Evolutionary conservation across 768 basidiomycete genomes (phyloP), one percentile per base, ranked within the genome.

Genomic region (Tulasnella sp.): DNA sequence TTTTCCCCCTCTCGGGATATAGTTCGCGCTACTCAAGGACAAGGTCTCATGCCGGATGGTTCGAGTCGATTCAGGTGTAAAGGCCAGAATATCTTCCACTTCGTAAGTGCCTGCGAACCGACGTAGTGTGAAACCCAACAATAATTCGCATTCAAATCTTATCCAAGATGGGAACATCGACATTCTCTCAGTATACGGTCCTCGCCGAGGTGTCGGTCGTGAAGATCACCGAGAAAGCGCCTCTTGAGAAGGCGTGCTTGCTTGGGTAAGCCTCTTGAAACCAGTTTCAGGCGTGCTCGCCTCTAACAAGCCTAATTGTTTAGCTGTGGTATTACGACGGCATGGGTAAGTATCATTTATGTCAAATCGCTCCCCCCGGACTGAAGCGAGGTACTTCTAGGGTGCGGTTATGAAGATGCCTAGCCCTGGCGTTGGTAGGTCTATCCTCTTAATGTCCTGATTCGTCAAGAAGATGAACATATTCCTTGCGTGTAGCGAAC

Each of bases 171-270:
- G 98, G 98, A 64, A 96, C 94, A 40, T 99, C 97, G 44, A 97
- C 98, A 2, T 99, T 99, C 89, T 98, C 97, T n/a, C 97, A 99
- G 86, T 99, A 99, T 89, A 98, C 98, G 11, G 98, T 99, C 81
- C 96, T 99, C 2, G 94, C 96, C 72, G 96, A 99, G 83, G 96
- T 96, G 72, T 99, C 97, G 28, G 94, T 99, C 37, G 98, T 99
- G 77, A 92, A 95, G 22, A 92, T 99, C 81, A 92, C 93, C 87
- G 89, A 91, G 81, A 88, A 90, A 81, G 98, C 98, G 1, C 96
- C 96, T 12, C 90, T 99, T 20, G 94, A 98, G 41, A 98, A 96
- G 84, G 96, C 97, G n/a, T 99, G 98, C 87, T 89, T 99, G 44
- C 91, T 99, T 20, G 97, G 97, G 7, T 88, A 40, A 37, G 87